These are phyloP conservation scores for Boletus rubescentipes DNA, from an alignment of 768 basidiomycete genomes.

Conservation along the genomic window DNA sequence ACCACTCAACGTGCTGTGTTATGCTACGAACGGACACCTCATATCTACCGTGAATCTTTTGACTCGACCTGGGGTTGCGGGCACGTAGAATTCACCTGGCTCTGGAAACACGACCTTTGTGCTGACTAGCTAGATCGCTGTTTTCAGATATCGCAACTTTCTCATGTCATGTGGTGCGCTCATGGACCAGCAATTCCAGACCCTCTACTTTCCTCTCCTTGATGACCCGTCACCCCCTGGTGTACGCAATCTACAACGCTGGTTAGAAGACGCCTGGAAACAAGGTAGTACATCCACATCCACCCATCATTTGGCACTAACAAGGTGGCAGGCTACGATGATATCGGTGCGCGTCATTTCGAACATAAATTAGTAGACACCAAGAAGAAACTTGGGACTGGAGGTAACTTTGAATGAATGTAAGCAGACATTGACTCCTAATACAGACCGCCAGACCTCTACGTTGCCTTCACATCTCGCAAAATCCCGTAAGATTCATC, in stretches of 20 bases:
- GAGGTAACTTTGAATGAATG: conserved; percentile 44
- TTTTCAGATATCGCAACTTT: conserved; percentile 74
- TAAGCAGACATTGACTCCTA: background rate
- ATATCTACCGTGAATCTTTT: conserved; percentile 57
- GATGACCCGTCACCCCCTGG: conserved; percentile 60
- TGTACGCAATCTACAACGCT: conserved; percentile 69
- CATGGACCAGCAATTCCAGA: conserved; percentile 63
- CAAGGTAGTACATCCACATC: conserved; percentile 43
- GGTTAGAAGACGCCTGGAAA: conserved; percentile 84
- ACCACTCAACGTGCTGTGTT: conserved; percentile 55
- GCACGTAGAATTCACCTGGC: conserved; percentile 35
- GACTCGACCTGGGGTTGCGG: conserved; percentile 76
- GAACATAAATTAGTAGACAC: conserved; percentile 52
- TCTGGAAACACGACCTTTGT: conserved; percentile 2
- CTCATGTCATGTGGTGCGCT: conserved; percentile 74
- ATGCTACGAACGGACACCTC: conserved; percentile 61
- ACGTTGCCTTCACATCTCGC: conserved; percentile 72
- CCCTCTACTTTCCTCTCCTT: conserved; percentile 60
- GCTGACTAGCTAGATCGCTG: background rate
- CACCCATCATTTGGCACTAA: background rate
- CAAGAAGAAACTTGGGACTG: conserved; percentile 78
- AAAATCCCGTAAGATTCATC: conserved; percentile 71
- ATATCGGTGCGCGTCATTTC: conserved; percentile 62
- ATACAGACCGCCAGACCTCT: conserved; percentile 52
- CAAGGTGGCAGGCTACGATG: conserved; percentile 59